Evolutionary conservation across 352 stramenopile species (phyloP), one percentile per base, ranked within the genome.

Genomic region (Pilasporangium apinafurcum): DNA sequence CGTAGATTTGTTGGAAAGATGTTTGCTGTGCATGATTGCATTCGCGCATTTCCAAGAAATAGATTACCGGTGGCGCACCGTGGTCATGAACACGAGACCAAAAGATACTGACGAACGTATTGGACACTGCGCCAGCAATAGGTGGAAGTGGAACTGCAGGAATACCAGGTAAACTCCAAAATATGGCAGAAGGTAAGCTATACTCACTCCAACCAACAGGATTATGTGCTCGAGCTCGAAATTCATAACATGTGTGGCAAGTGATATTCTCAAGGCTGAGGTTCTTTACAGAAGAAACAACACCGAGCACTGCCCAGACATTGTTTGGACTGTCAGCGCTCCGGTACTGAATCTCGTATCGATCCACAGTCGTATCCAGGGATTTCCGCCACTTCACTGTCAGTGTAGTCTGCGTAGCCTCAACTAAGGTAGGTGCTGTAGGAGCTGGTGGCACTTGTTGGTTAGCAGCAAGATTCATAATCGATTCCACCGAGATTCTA

Each of bases 261-360:
- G 34, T 39, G 5, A 89, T 32, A 17, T 53, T 51, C 14, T 65
- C 63, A 0, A 92, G 62, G 0, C 46, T 51, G 3, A 74, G 56
- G 34, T 71, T 58, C 29, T 78, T 72, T n/a, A 56, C 58, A 0
- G 59, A 42, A 1, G 56, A 56, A 21, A 65, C 60, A 20, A 55
- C 55, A 0, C 62, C 48, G 1, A 92, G 61, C 1, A 56, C 62
- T 1, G 49, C 39, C 79, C 79, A 91, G 0, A 58, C 24, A 30
- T 68, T 74, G 48, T 77, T 66, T 13, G 44, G 37, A 34, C 65
- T 80, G 24, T 88, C 62, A 5, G 55, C 60, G 21, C 59, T 48
- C 17, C 67, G 63, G 41, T 72, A 89, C 44, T 91, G 79, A 16
- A 88, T 42, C 41, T 91, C 79, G 47, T 87, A 89, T 2, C 74